Evolutionary conservation across 208 protist genomes (phyloP).

Genomic region (Naegleria gruberi): DNA sequence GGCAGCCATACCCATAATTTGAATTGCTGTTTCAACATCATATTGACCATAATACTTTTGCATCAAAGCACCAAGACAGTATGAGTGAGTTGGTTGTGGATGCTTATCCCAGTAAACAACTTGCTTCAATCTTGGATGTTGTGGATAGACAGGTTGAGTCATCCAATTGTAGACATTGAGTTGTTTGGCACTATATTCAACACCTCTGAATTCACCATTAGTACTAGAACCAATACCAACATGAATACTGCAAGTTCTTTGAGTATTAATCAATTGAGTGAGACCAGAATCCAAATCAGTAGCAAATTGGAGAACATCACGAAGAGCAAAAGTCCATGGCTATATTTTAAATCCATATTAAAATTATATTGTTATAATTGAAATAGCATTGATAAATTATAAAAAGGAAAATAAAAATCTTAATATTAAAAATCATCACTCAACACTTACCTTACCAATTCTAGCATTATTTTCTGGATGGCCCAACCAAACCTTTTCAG

Average conservation of each 20-base stretch:
- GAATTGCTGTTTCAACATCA: conserved; percentile 11
- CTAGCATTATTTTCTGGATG: background rate
- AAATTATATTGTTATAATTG: background rate
- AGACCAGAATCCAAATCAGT: conserved; percentile 29
- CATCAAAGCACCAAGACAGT: background rate
- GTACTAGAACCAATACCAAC: conserved; percentile 14
- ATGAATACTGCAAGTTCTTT: conserved; percentile 32
- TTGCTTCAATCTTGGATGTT: background rate
- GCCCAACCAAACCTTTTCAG: conserved; percentile 3
- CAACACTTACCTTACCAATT: too few species aligned
- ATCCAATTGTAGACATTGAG: conserved; percentile 16
- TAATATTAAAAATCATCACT: background rate
- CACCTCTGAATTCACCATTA: background rate
- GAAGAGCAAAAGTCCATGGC: conserved; percentile 31
- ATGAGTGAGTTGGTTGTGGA: background rate
- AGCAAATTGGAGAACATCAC: conserved; percentile 42
- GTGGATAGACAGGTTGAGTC: background rate
- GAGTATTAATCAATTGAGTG: conserved; percentile 29
- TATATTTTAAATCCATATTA: conserved; percentile 24
- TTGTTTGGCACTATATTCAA: background rate
- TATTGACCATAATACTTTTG: background rate
- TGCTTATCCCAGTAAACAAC: conserved; percentile 25
- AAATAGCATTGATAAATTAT: background rate
- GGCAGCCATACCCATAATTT: background rate
- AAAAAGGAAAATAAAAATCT: background rate